phyloP scores from a whole-genome alignment of 805 yeast genomes.

The Candida cerambycidarum region DNA sequence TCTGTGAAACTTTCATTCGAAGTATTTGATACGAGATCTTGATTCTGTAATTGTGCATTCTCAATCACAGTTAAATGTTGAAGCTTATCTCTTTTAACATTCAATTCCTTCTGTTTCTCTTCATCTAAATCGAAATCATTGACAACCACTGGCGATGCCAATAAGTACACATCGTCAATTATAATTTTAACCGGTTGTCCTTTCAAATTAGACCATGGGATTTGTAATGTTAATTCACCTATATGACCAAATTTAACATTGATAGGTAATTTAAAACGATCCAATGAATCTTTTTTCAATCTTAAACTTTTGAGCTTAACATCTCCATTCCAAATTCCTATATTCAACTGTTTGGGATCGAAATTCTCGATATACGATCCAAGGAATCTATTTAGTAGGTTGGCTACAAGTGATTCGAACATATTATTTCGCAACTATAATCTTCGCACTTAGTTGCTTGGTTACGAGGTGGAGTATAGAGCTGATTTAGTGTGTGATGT shows the following conservation, averaged over 20 bases:
- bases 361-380: constrained; percentile 89
- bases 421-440: constrained; percentile 26
- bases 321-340: constrained; percentile 98
- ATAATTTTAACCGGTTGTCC: constrained; percentile 87
- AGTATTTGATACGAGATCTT: constrained; percentile 32
- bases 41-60: constrained; percentile 38
- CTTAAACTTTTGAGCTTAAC: constrained; percentile 78
- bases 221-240: constrained; percentile 85
- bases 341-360: constrained; percentile 91
- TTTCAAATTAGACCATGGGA: constrained; percentile 95
- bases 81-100: constrained; percentile 65
- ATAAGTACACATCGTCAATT: constrained; percentile 81
- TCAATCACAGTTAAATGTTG: constrained; percentile 66
- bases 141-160: constrained; percentile 69
- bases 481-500: no score
- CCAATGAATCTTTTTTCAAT: constrained; percentile 85
- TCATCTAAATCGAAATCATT: constrained; percentile 56
- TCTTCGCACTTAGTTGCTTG: background rate
- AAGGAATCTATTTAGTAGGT: constrained; percentile 57
- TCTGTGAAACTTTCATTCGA: constrained; percentile 83
- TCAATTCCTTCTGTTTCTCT: constrained; percentile 57
- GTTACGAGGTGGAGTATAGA: no score
- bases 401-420: constrained; percentile 69
- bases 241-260: constrained; percentile 87
- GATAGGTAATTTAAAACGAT: constrained; percentile 79